These are phyloP conservation scores for Coemansia sp. DNA, from an alignment of 192 early-diverging fungal species.

Conservation along the genomic window DNA sequence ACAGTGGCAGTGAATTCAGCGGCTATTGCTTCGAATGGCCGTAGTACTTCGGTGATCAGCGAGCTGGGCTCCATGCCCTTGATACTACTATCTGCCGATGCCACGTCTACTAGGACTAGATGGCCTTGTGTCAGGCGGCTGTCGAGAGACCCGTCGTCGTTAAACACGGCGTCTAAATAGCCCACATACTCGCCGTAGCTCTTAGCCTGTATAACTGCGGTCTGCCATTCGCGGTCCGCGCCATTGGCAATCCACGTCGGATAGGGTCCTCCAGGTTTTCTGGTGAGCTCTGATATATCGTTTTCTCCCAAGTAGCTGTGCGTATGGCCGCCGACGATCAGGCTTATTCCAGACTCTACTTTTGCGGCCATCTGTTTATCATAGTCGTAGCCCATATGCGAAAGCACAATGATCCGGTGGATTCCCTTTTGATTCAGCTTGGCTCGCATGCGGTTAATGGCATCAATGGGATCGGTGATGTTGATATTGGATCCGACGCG, in stretches of 20 bases:
- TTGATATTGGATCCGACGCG: conserved; percentile 50
- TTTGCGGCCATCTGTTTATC: conserved; percentile 65
- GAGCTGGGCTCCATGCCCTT: conserved; percentile 47
- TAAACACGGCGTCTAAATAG: conserved; percentile 64
- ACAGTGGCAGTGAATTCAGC: conserved; percentile 32
- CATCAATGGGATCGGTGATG: conserved; percentile 62
- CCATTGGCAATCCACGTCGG: conserved; percentile 62
- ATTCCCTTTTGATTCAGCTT: conserved; percentile 64
- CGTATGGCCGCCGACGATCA: conserved; percentile 79
- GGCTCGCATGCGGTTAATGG: conserved; percentile 63
- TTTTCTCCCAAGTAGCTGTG: conserved; percentile 51
- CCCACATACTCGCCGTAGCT: conserved; percentile 71
- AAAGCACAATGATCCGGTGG: conserved; percentile 69
- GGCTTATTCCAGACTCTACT: conserved; percentile 58
- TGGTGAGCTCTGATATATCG: background rate
- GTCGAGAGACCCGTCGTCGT: conserved; percentile 62
- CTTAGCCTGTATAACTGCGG: conserved; percentile 75
- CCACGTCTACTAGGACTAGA: conserved; percentile 61
- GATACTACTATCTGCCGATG: conserved; percentile 50
- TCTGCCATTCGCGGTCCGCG: conserved; percentile 63
- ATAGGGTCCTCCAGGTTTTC: conserved; percentile 58
- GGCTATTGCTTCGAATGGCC: conserved; percentile 24
- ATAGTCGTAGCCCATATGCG: conserved; percentile 72
- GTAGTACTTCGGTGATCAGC: conserved; percentile 10
- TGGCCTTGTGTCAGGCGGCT: conserved; percentile 57